phyloP scores from a whole-genome alignment of 202 grass and related monocot genomes.

The Cymbopogon flexuosus region DNA sequence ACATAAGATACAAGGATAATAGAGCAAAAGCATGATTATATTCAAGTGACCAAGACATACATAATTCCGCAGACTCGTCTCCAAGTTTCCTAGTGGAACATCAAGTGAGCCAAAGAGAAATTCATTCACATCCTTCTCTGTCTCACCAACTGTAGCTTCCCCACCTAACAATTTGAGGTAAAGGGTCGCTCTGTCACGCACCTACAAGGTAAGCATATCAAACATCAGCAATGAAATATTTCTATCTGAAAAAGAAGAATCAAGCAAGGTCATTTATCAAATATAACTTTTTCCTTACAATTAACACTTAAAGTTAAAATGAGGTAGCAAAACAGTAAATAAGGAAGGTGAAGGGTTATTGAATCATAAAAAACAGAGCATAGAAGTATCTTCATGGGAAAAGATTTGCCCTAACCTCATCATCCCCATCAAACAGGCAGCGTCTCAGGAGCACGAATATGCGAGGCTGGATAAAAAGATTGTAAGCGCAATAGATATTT shows the following conservation, averaged over 20 bases:
- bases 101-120: slow-evolving; percentile 97
- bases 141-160: slow-evolving; percentile 63
- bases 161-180: slow-evolving; percentile 71
- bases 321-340: not conserved
- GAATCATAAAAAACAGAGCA: not conserved
- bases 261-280: not conserved
- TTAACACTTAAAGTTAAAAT: not conserved
- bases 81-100: slow-evolving; percentile 85
- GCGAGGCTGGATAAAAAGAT: slow-evolving; percentile 67
- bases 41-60: slow-evolving; percentile 35
- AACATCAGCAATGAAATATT: slow-evolving; percentile 16
- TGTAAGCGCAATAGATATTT: slow-evolving; percentile 8
- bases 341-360: not conserved
- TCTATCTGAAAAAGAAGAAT: slow-evolving; percentile 4
- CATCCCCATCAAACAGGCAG: slow-evolving; percentile 96
- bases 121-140: slow-evolving; percentile 72
- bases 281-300: not conserved
- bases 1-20: slow-evolving; percentile 17
- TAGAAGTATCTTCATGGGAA: slow-evolving; percentile 1
- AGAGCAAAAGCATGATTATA: not conserved
- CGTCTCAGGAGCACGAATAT: slow-evolving; percentile 94
- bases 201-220: slow-evolving; percentile 42
- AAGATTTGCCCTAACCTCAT: slow-evolving; percentile 60
- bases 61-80: slow-evolving; percentile 77
- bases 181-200: slow-evolving; percentile 89